Evolutionary conservation across 2,329 filamentous ascomycete species (phyloP), one percentile per base, ranked within the genome.

Genomic region (Emmonsiellopsis sp.): DNA sequence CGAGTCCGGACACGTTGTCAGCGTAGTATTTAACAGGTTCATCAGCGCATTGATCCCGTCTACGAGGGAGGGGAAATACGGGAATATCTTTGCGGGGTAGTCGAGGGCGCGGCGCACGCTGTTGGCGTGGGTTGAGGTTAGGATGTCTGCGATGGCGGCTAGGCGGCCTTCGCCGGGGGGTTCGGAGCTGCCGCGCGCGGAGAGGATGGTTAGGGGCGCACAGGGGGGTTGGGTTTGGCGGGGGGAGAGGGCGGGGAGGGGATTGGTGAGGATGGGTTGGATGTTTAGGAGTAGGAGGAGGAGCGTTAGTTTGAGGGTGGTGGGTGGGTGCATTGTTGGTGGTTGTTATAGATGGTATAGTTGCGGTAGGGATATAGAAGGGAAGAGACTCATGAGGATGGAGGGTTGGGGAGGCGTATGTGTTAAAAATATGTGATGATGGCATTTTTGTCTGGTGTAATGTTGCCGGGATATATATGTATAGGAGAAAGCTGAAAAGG

Each of bases 11-110:
- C 66, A 68, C 13, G 54, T 42, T 8, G 52, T 26, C 11, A 38
- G 35, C n/a, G 47, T 20, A 53, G 51, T 57, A 7, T 55, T 55
- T 8, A 64, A 35, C 35, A 58, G 52, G 10, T 56, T 45, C 15
- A 46, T 62, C 31, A 65, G 38, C 5, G 60, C 58, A n/a, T 44
- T 16, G 4, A 59, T 58, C 31, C 62, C 62, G 7, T 54, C 49
- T 7, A 57, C 56, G 7, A 59, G 57, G 1, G 60, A 63, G 15
- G 35, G 16, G 10, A 56, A 57, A 38, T 65, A 64, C 43, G 58
- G 52, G 31, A 57, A 47, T n/a, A 64, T 37, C 3, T 53, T 56
- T 1, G 62, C 62, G 7, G 62, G 62, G 42, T 64, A 64, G 43
- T 58, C 57, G 48, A 60, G 54, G 20, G 11, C 16, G 26, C 51